Base-by-base conservation (phyloP, 2,329 filamentous ascomycete species). In the Teratosphaeriaceae sp. region DNA sequence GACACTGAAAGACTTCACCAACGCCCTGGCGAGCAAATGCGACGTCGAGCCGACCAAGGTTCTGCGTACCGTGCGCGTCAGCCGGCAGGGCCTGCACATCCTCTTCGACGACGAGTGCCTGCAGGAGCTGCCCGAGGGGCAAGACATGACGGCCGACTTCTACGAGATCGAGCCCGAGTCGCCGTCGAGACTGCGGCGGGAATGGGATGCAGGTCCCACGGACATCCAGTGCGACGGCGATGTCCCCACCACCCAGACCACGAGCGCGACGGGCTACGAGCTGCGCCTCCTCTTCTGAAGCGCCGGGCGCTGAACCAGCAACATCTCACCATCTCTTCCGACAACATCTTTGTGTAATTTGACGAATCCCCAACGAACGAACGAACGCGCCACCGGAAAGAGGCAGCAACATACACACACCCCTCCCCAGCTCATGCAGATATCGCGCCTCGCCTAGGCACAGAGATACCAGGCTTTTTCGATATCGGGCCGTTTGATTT, bases 71-170 rank as follows among this genome's bases (percentile, higher is more conserved):
- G 71, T 94, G 3, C 85, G 80, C 44, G 71, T 88, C 41, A 82
- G 86, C 31, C 73, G 80, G 12, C 80, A 81, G 50, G 88, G 88
- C 0, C 67, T 96, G 1, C 80, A 88, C 56, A 80, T 97, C 43
- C 79, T 94, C 58, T 76, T 97, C 55, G 92, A 97, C 57, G 88
- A 97, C 58, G 88, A 96, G 49, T 82, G 94, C 37, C 79, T 97
- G 23, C 77, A 78, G 34, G 84, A 90, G 62, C 72, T 97, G 40
- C 78, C 80, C 1, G 92, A 98, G 67, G 89, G 88, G 23, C 88
- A 97, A 64, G 90, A 95, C 58, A 92, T 97, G 84, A 70, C 75
- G 27, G 76, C 77, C 31, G 79, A 84, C 54, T 78, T 82, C 45
- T 74, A 85, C 44, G 82, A 92, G 53, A 72, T 85, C 34, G 51